Conservation (phyloP, 2,329 filamentous ascomycete genomes). For the Decorospora gaudefroyi region DNA sequence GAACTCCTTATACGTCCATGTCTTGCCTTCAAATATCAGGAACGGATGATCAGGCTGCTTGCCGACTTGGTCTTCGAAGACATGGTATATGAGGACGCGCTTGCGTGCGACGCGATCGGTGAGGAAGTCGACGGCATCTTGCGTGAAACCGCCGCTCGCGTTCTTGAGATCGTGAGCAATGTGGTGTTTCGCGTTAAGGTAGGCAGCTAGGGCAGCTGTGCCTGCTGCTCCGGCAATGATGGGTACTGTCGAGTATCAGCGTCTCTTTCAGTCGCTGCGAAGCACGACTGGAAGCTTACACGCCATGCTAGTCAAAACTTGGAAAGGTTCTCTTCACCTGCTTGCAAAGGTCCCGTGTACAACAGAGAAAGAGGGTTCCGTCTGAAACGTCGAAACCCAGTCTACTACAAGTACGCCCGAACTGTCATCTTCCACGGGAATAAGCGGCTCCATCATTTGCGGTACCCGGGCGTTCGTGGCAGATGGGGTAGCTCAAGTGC, state of each 20-base stretch:
- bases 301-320: constrained; percentile 7
- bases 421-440: neutral
- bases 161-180: constrained; percentile 35
- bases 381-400: neutral
- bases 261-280: neutral
- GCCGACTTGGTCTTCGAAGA: constrained; percentile 47
- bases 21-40: constrained; percentile 44
- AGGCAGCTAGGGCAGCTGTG: constrained; percentile 39
- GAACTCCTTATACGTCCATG: constrained; percentile 44
- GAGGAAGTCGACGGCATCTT: constrained; percentile 27
- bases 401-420: neutral
- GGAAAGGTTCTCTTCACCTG: neutral
- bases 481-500: neutral
- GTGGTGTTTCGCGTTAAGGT: constrained; percentile 46
- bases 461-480: too few relatives aligned
- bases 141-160: constrained; percentile 22
- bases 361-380: neutral
- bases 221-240: constrained; percentile 35
- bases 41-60: constrained; percentile 39
- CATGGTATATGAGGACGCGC: constrained; percentile 36
- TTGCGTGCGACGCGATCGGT: constrained; percentile 23
- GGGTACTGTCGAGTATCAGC: constrained; percentile 27
- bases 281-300: constrained; percentile 10
- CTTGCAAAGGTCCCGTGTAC: neutral
- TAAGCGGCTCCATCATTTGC: neutral